Conservation (phyloP, 345 rosid genomes). For the Heritiera fomes region DNA sequence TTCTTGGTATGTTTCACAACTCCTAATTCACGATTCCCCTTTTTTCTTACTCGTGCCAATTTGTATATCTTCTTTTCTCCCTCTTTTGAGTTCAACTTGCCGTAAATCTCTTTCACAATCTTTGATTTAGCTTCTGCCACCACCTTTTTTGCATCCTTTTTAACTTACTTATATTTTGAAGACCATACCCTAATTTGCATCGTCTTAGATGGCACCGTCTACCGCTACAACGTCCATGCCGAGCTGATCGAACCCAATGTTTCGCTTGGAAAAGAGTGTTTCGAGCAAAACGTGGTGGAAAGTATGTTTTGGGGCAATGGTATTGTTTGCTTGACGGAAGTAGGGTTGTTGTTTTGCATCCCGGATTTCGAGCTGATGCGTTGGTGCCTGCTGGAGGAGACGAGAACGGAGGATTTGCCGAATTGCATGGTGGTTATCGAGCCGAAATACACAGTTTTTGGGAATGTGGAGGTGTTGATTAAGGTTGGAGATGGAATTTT, state of each 20-base stretch:
- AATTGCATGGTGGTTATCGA: slow-evolving; percentile 77
- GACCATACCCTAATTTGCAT: slow-evolving; percentile 77
- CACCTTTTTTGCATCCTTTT: too few species aligned
- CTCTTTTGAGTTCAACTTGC: too few species aligned
- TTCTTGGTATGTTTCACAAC: too few species aligned
- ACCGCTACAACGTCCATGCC: slow-evolving; percentile 72
- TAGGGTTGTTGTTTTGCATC: slow-evolving; percentile 60
- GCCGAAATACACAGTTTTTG: slow-evolving; percentile 86
- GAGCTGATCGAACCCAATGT: slow-evolving; percentile 70
- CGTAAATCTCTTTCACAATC: too few species aligned
- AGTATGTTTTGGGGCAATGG: slow-evolving; percentile 93
- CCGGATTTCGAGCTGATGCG: slow-evolving; percentile 67
- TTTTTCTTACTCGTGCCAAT: too few species aligned
- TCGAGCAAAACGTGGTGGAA: slow-evolving; percentile 88
- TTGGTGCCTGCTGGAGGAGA: slow-evolving; percentile 60
- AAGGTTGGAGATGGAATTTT: slow-evolving; percentile 58
- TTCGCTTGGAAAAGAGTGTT: slow-evolving; percentile 78
- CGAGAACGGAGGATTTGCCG: slow-evolving; percentile 56
- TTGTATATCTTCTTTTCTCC: too few species aligned
- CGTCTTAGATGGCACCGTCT: slow-evolving; percentile 91
- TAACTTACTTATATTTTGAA: slow-evolving; percentile 25
- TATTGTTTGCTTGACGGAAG: slow-evolving; percentile 82
- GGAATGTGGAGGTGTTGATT: slow-evolving; percentile 75
- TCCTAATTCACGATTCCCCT: too few species aligned
- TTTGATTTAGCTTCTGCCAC: too few species aligned